Conservation (phyloP, 352 stramenopile genomes). For the Thalassiosira ordinaria region DNA sequence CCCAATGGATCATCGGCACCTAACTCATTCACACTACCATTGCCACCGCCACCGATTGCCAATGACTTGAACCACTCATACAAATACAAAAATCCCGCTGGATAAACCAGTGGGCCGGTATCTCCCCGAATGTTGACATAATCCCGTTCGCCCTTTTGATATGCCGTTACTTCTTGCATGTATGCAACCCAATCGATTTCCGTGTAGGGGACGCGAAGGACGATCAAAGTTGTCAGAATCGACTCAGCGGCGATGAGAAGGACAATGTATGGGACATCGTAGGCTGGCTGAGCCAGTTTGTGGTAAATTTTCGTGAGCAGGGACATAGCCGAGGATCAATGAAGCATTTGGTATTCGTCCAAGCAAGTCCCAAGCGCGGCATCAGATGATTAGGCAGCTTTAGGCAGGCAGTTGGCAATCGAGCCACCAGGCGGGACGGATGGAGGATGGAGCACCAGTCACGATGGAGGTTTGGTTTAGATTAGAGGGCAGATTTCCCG, state of each 20-base stretch:
- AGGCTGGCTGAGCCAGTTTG: conserved; percentile 24
- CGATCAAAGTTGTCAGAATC: conserved; percentile 64
- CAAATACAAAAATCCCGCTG: conserved; percentile 97
- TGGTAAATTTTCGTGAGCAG: conserved; percentile 11
- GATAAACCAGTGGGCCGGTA: conserved; percentile 98
- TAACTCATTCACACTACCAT: no score
- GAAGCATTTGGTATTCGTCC: no score
- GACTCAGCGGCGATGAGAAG: conserved; percentile 64
- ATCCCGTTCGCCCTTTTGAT: conserved; percentile 90
- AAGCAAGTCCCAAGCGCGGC: no score
- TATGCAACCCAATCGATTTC: conserved; percentile 99
- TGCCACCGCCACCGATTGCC: conserved; percentile 85
- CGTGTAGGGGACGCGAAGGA: conserved; percentile 88
- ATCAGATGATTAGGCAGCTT: no score
- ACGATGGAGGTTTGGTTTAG: no score
- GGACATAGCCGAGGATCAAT: no score
- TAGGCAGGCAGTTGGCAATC: no score
- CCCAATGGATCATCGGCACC: conserved; percentile 91
- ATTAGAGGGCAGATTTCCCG: no score
- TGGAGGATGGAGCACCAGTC: no score
- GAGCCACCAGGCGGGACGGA: no score
- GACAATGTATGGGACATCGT: conserved; percentile 40
- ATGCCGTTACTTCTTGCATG: conserved; percentile 95
- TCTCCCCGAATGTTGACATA: conserved; percentile 95
- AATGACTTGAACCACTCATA: conserved; percentile 93